A percentile compares a stretch with the other conserved stretches of the same genome.
Conservation (phyloP, 192 early-diverging fungal genomes). For the Backusella luteola region DNA sequence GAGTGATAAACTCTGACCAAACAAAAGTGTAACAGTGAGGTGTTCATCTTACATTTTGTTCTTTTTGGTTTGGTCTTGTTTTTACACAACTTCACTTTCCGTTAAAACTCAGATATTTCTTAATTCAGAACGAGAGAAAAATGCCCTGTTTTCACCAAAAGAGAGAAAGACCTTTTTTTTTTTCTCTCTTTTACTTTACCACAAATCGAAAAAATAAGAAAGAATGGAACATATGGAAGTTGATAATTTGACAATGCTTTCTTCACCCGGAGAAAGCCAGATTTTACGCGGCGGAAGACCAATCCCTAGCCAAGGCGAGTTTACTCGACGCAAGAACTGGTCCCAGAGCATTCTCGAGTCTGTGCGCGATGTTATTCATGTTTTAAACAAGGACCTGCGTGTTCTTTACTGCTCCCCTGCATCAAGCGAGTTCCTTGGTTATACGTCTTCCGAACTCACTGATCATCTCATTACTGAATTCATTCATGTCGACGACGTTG, state of each 20-base stretch:
- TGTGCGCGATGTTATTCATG: constrained; percentile 35
- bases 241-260: neutral
- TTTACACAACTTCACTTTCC: neutral
- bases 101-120: neutral
- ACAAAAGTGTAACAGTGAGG: neutral
- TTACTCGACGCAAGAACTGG: constrained; percentile 41
- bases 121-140: neutral
- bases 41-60: neutral
- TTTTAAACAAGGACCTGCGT: constrained; percentile 20
- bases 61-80: neutral
- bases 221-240: neutral
- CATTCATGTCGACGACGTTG: constrained; percentile 35
- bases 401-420: constrained; percentile 36
- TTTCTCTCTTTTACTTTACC: neutral
- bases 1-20: neutral
- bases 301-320: constrained; percentile 13
- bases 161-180: neutral
- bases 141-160: neutral
- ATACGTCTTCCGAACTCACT: constrained; percentile 29
- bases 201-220: neutral
- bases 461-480: constrained; percentile 29
- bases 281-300: neutral
- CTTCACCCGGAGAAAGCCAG: neutral
- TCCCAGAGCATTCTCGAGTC: constrained; percentile 29
- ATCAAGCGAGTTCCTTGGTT: constrained; percentile 33